Evolutionary conservation across 352 stramenopile genomes (phyloP).

Genomic region (Phytophthora podocarpi): DNA sequence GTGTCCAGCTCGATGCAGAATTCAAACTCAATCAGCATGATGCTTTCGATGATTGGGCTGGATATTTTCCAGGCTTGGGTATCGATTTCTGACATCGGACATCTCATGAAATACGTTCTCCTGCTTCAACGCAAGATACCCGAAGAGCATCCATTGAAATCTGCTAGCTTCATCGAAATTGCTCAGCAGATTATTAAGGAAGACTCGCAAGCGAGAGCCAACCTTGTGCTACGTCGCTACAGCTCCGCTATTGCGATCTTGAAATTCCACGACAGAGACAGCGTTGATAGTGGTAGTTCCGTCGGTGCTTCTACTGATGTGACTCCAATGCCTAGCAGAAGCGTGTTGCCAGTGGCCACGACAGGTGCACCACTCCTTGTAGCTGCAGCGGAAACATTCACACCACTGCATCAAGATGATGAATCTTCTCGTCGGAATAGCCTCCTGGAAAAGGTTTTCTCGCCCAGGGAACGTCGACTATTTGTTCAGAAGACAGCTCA

Average conservation of each 20-base stretch:
- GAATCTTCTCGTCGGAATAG: neutral
- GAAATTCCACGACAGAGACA: neutral
- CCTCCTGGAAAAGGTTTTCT: slow-evolving; percentile 2
- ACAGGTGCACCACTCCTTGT: neutral
- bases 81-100: neutral
- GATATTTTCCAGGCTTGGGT: neutral
- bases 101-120: slow-evolving; percentile 1
- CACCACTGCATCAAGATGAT: slow-evolving; percentile 1
- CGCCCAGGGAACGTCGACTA: neutral
- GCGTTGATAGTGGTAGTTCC: slow-evolving; percentile 1
- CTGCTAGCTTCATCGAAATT: slow-evolving; percentile 2
- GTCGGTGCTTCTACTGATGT: neutral
- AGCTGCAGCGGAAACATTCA: slow-evolving; percentile 4
- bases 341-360: neutral
- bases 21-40: neutral
- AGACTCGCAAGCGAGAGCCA: neutral
- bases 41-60: neutral
- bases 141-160: neutral
- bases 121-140: slow-evolving; percentile 4
- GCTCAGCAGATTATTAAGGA: slow-evolving; percentile 5
- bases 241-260: neutral
- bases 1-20: slow-evolving; percentile 16
- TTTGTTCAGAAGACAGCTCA: slow-evolving; percentile 7
- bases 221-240: slow-evolving; percentile 1
- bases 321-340: neutral